These are phyloP conservation scores for Nicotiana otophora DNA, from an alignment of 257 asterid genomes.

Conservation along the genomic window DNA sequence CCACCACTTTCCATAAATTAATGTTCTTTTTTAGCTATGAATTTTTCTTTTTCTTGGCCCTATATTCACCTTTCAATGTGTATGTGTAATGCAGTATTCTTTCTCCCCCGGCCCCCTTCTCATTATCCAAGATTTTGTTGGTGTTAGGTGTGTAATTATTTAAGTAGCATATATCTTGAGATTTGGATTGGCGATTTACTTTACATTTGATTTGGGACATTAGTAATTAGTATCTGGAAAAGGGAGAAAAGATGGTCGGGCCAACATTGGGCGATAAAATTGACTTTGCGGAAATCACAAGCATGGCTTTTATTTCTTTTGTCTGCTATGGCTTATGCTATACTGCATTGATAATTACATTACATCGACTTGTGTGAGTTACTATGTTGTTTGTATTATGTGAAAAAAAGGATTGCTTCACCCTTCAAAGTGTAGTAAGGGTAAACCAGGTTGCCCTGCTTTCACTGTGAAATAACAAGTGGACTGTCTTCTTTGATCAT, in stretches of 20 bases:
- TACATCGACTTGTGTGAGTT: neutral
- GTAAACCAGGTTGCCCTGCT: too few relatives aligned
- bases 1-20: neutral
- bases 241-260: neutral
- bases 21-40: slow-evolving; percentile 1
- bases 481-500: too few relatives aligned
- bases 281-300: slow-evolving; percentile 38
- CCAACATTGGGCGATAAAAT: neutral
- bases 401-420: neutral
- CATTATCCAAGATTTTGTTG: slow-evolving; percentile 3
- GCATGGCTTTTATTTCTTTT: slow-evolving; percentile 29
- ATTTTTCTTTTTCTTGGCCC: slow-evolving; percentile 7
- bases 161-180: neutral
- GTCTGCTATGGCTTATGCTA: slow-evolving; percentile 13
- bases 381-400: neutral
- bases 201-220: neutral
- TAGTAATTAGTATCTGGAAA: neutral
- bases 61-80: slow-evolving; percentile 11
- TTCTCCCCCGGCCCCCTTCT: neutral
- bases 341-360: neutral
- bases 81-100: slow-evolving; percentile 10
- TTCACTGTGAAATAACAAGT: too few relatives aligned
- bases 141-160: neutral
- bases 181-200: neutral
- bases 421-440: neutral